Base-by-base conservation (phyloP, 257 asterid genomes). In the Fraxinus americana region DNA sequence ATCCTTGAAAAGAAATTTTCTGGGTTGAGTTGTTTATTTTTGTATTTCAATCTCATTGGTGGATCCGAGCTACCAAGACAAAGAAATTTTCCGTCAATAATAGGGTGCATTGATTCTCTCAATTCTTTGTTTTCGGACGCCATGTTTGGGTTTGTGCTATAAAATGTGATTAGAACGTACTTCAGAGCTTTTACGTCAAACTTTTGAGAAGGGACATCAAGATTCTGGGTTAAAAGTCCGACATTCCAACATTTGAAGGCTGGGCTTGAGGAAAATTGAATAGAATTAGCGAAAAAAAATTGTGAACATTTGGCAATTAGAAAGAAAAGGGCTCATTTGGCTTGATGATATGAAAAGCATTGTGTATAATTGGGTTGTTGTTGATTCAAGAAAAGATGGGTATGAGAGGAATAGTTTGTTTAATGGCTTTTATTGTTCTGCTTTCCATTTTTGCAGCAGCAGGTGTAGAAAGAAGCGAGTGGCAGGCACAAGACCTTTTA, bases 271-370 rank as follows among this genome's bases (percentile, higher is more conserved):
- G 73, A 73, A 79, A 63, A 72, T 83, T 38, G 61, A 32, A 70
- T 52, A 67, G 82, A 78, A 76, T 65, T 70, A 75, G 83, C 27
- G 74, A 74, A 77, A 73, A 67, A 77, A 78, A 65, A 34, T 79
- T 69, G 16, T 43, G 29, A 36, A 75, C 6, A 70, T 79, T 81
- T 75, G 59, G 59, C 52, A 41, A 70, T 73, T 30, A 19, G 75
- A 71, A 52, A 68, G 41, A 59, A 41, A 77, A 35, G 68, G 88
- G 79, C 34, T 69, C 79, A 66, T 74, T 73, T 86, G 35, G 14
- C 38, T 54, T 75, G 89, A 79, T 85, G 90, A 86, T 82, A 89
- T 87, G 93, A 91, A 87, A 88, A 85, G 82, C 77, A 82, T 72
- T 82, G 75, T 77, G 78, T 85, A 80, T 73, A 81, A 77, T 81